Base-by-base conservation (phyloP, 768 basidiomycete species). In the Trametes maxima region DNA sequence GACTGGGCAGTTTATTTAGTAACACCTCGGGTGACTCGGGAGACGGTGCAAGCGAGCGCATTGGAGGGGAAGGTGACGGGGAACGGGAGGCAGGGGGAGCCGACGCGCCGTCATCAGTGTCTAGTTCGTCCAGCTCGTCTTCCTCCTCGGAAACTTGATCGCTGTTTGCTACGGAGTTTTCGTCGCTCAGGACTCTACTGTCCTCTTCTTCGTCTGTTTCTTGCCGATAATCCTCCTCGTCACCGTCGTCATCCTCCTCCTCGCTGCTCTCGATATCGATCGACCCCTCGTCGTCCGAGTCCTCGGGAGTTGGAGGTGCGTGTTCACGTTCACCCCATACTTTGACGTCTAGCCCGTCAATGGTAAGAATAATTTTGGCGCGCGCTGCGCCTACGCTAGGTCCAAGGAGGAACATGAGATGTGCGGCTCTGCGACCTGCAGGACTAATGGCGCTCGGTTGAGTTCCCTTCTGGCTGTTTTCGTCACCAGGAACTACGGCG, bases 341-440 rank as follows among this genome's bases (percentile, higher is more conserved):
- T 60, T 74, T 84, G 17, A 78, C 77, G 58, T 88, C 84, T 8
- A 92, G 69, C 0, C 85, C 86, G 69, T 91, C 84, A 2, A 92
- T 76, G 0, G 79, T 86, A 17, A 88, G 76, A 16, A 90, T 70
- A 1, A 91, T 80, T 62, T 80, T 80, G 0, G 86, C 78, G 64
- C 81, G 87, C 2, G 89, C 81, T 0, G 86, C 79, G 14, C 82
- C 81, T 3, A 85, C 69, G 53, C 83, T 88, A 0, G 90, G 84
- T 2, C 90, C 90, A 1, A 92, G 77, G 12, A 87, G 74, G 43
- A 92, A 79, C 0, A 83, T 82, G 16, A 93, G 73, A 67, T 87
- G 85, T 1, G 78, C 83, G 10, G 78, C 79, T 5, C 51, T 63
- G 5, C 47, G 54, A 14, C 21, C 36, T 2, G 45, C 28, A 2